Conservation (phyloP, 2,329 filamentous ascomycete genomes). For the Triangularia setosa region DNA sequence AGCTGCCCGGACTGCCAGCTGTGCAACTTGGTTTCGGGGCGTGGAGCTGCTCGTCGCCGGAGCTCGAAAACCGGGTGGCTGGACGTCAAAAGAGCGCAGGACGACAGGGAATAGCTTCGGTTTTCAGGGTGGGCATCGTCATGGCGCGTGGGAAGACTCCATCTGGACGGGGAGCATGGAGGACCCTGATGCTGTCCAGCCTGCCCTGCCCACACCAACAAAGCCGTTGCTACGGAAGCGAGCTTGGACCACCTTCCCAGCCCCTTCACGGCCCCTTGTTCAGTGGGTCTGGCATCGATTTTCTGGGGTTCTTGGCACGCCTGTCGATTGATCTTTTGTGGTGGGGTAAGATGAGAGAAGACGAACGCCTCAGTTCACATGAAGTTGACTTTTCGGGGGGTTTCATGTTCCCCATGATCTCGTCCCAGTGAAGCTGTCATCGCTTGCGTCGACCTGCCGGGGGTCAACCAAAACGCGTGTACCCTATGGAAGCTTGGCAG, state of each 20-base stretch:
- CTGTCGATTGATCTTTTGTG: not conserved
- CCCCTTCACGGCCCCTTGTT: not conserved
- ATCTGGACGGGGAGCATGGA: slow-evolving; percentile 3
- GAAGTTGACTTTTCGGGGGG: not conserved
- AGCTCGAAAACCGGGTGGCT: not conserved
- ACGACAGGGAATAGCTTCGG: not conserved
- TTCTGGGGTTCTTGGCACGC: not conserved
- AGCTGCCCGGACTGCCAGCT: not conserved
- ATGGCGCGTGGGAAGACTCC: not conserved
- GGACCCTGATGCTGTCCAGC: not conserved
- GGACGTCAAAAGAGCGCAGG: not conserved
- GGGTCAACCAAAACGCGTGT: not conserved
- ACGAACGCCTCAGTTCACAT: not conserved
- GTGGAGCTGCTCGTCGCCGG: not conserved
- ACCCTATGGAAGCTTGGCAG: not conserved
- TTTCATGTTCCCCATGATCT: not conserved
- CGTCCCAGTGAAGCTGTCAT: not conserved
- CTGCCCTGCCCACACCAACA: slow-evolving; percentile 10
- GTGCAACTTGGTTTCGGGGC: not conserved
- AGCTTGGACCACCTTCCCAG: slow-evolving; percentile 7
- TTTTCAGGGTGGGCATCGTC: not conserved
- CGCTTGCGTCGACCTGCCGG: not conserved
- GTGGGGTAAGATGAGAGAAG: not conserved
- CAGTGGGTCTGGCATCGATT: not conserved
- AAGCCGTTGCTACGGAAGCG: slow-evolving; percentile 21